These are phyloP conservation scores for Arachnomyces sp. DNA, from an alignment of 2,329 filamentous ascomycete species.

Conservation along the genomic window DNA sequence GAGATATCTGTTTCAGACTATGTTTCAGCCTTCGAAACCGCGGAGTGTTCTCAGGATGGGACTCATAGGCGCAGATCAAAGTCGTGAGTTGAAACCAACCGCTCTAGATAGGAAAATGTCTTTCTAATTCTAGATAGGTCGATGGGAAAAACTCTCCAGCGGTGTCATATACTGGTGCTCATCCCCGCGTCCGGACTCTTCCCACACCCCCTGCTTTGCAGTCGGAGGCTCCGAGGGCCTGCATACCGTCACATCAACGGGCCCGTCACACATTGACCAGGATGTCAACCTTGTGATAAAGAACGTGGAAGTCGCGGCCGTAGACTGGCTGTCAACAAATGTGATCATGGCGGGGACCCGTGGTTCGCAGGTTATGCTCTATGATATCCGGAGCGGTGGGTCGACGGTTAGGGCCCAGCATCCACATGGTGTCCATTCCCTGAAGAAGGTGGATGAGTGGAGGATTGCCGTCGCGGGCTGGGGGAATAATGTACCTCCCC, in stretches of 20 bases:
- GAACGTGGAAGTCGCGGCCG: slow-evolving; percentile 22
- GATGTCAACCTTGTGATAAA: slow-evolving; percentile 14
- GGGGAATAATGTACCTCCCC: slow-evolving; percentile 19
- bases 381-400: slow-evolving; percentile 28
- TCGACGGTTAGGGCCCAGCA: slow-evolving; percentile 28
- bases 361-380: slow-evolving; percentile 27
- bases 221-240: slow-evolving; percentile 32
- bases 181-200: slow-evolving; percentile 22
- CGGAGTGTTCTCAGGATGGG: too few species aligned
- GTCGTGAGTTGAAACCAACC: slow-evolving; percentile 19
- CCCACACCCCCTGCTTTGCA: slow-evolving; percentile 24
- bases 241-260: slow-evolving; percentile 23
- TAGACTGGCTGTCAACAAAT: slow-evolving; percentile 32
- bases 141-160: slow-evolving; percentile 24
- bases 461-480: slow-evolving; percentile 28
- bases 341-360: slow-evolving; percentile 30
- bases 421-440: slow-evolving; percentile 24
- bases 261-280: slow-evolving; percentile 23
- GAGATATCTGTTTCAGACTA: too few species aligned
- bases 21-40: too few species aligned
- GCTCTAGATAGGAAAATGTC: not conserved
- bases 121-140: slow-evolving; percentile 4
- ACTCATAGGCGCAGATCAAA: too few species aligned
- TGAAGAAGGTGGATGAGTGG: slow-evolving; percentile 29
- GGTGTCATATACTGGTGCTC: slow-evolving; percentile 28